Evolutionary conservation across 495 filamentous ascomycete species (phyloP), one percentile per base, ranked within the genome.

Genomic region (Xylaria grammica): DNA sequence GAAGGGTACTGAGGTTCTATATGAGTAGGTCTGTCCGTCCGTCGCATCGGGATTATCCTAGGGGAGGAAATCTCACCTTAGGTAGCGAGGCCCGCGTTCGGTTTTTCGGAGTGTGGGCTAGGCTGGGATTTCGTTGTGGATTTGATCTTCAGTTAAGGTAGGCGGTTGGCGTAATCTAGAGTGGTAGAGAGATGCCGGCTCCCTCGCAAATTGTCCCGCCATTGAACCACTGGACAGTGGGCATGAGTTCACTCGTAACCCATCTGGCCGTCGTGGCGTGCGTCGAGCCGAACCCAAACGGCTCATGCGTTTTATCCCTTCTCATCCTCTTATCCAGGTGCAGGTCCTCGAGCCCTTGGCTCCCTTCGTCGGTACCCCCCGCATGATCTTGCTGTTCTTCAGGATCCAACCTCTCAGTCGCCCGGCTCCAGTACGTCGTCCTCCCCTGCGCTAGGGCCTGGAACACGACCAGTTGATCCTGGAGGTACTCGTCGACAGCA

Each of bases 381-480:
- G 60, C 49, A 11, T 65, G 60, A 38, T 66, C 65, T 19, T 72
- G 51, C 9, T 19, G 58, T 29, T 67, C 46, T 20, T 50, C 50
- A 62, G 68, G 62, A 24, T 71, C 66, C 24, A 2, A 36, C 27
- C 32, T 48, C 27, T 60, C 55, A 30, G 34, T 53, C 29, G 24
- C 55, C 30, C 42, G 19, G 27, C 38, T 40, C 61, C 61, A 63
- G 42, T 79, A 80, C 17, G 69, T 75, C 44, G 83, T 84, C 24
- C 65, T 72, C 1, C 87, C 87, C 40, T 84, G 74, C 11, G 86
- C 89, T 46, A 97, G 77, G 29, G 89, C 89, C 71, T 96, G 91
- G 69, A 94, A 96, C 3, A 95, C 81, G 1, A 94, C 85, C 53
- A 96, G 68, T 69, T 96, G 93, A 74, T 96, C 93, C 72, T 91